Evolutionary conservation across 2,329 filamentous ascomycete genomes (phyloP).

Genomic region (Colletotrichum sp.): DNA sequence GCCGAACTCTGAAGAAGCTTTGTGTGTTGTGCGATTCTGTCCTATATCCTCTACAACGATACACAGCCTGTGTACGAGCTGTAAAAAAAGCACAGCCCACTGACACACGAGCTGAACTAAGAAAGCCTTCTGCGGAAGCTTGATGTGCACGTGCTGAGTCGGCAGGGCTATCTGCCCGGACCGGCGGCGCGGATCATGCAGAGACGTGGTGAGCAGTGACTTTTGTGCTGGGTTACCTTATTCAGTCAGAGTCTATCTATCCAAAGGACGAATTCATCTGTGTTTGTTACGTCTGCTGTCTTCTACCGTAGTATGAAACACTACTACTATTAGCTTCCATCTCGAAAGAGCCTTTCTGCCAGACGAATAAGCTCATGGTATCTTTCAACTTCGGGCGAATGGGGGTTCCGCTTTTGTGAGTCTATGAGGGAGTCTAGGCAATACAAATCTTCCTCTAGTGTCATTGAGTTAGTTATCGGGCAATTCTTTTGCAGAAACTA

Average conservation of each 20-base stretch:
- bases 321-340: background rate
- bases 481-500: background rate
- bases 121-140: background rate
- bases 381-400: background rate
- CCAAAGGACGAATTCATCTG: no score
- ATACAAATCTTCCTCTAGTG: background rate
- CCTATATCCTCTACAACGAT: no score
- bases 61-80: no score
- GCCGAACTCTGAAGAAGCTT: background rate
- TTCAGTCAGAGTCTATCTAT: no score
- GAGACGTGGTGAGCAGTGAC: background rate
- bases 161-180: background rate
- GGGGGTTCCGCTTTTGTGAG: background rate
- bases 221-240: no score
- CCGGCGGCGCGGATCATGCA: background rate
- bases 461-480: background rate
- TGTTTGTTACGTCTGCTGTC: no score
- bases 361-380: background rate
- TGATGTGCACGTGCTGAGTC: background rate
- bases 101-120: background rate
- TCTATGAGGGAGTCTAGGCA: background rate
- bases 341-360: background rate
- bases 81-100: background rate
- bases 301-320: accelerated
- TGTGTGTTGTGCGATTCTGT: accelerated